These are phyloP conservation scores for Candida berthetii DNA, from an alignment of 805 yeast species.

Conservation along the genomic window DNA sequence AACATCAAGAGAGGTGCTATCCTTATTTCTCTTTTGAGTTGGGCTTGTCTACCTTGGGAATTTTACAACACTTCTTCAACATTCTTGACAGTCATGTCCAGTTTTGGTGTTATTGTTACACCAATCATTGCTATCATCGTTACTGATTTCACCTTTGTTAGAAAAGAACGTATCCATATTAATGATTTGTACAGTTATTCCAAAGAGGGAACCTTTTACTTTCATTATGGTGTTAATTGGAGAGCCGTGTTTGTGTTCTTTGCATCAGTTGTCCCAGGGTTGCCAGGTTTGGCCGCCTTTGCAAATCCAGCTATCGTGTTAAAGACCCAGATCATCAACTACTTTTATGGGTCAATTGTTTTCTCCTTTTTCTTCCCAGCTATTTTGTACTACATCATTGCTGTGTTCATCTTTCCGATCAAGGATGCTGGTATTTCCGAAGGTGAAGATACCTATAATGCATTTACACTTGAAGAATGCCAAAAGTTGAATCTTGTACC, in stretches of 20 bases:
- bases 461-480: conserved; percentile 24
- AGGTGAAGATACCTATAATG: conserved; percentile 19
- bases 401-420: conserved; percentile 20
- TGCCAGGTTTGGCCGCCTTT: conserved; percentile 30
- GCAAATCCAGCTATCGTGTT: conserved; percentile 20
- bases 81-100: conserved; percentile 29
- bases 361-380: conserved; percentile 24
- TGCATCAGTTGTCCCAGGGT: conserved; percentile 26
- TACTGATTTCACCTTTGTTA: conserved; percentile 28
- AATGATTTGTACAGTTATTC: conserved; percentile 27
- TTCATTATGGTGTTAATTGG: conserved; percentile 24
- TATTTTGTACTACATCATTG: conserved; percentile 17
- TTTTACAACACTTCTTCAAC: conserved; percentile 30
- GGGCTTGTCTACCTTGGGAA: conserved; percentile 34
- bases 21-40: conserved; percentile 25
- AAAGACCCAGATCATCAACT: conserved; percentile 17
- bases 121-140: conserved; percentile 29
- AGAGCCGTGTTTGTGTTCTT: conserved; percentile 21
- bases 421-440: conserved; percentile 12
- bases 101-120: conserved; percentile 31
- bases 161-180: conserved; percentile 24
- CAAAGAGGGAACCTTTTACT: conserved; percentile 23
- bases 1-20: conserved; percentile 32
- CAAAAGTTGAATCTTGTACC: conserved; percentile 15
- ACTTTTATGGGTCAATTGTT: conserved; percentile 23